A percentile compares a stretch with the other conserved stretches of the same genome.
Conservation (phyloP, 192 early-diverging fungal genomes). For the Geranomyces variabilis region DNA sequence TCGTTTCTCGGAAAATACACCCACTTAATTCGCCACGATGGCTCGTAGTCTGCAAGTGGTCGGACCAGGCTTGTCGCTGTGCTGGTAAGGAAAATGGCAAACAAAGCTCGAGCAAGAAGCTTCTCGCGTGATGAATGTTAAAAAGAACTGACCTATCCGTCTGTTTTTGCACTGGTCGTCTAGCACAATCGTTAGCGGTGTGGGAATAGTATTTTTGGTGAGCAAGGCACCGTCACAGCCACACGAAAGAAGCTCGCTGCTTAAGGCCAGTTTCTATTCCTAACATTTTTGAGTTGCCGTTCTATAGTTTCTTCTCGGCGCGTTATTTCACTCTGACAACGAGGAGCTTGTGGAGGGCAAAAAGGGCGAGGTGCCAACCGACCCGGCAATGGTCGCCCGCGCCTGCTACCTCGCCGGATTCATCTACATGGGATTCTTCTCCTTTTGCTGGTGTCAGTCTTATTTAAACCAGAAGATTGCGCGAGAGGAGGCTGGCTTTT, state of each 20-base stretch:
- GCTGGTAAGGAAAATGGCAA: constrained; percentile 19
- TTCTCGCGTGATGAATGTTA: too few relatives aligned
- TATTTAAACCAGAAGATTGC: constrained; percentile 18
- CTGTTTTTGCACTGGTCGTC: neutral
- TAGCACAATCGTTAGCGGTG: constrained; percentile 26
- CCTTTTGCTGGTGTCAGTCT: constrained; percentile 33
- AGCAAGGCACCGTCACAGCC: too few relatives aligned
- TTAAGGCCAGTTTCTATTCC: neutral
- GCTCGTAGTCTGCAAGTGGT: constrained; percentile 22
- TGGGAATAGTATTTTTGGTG: constrained; percentile 33
- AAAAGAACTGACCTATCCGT: too few relatives aligned
- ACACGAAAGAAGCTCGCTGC: too few relatives aligned
- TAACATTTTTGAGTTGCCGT: neutral
- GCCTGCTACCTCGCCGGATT: constrained; percentile 37
- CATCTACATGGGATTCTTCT: constrained; percentile 38
- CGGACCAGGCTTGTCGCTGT: constrained; percentile 20
- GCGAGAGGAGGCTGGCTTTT: constrained; percentile 22
- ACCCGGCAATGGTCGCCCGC: constrained; percentile 26
- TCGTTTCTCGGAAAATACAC: too few relatives aligned
- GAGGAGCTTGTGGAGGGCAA: constrained; percentile 29
- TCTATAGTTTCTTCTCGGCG: constrained; percentile 29
- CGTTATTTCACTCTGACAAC: constrained; percentile 20
- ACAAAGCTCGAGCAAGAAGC: too few relatives aligned
- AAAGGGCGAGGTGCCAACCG: constrained; percentile 21
- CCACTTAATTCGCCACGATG: constrained; percentile 14